Evolutionary conservation across 2,329 filamentous ascomycete genomes (phyloP).

Genomic region (Pseudovirgaria hyperparasitica): DNA sequence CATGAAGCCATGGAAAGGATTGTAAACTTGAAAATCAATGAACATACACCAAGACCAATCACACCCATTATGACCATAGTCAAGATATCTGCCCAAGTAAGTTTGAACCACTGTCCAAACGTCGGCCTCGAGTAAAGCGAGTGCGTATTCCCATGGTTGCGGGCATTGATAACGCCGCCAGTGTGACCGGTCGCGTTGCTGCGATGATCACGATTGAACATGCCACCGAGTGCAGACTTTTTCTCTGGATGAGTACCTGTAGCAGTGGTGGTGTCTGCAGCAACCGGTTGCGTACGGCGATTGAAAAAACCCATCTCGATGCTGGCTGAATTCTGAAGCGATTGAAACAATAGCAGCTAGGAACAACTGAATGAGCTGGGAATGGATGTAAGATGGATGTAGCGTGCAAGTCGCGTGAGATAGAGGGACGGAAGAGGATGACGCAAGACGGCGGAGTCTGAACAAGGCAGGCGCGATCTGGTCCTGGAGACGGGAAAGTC

Average conservation of each 20-base stretch:
- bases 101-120: slow-evolving; percentile 59
- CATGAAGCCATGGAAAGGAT: no score
- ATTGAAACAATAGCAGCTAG: no score
- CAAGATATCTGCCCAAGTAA: slow-evolving; percentile 53
- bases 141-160: slow-evolving; percentile 1
- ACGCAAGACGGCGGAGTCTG: no score
- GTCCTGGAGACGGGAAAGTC: no score
- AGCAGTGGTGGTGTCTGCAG: slow-evolving; percentile 22
- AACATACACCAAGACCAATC: slow-evolving; percentile 55
- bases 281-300: slow-evolving; percentile 18
- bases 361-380: no score
- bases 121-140: slow-evolving; percentile 29
- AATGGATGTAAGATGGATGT: no score
- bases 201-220: slow-evolving; percentile 10
- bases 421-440: no score
- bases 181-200: slow-evolving; percentile 8
- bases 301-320: slow-evolving; percentile 31
- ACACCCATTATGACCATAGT: slow-evolving; percentile 55
- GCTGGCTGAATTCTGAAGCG: no score
- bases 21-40: no score
- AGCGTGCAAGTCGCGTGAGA: no score
- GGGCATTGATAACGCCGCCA: slow-evolving; percentile 14
- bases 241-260: slow-evolving; percentile 14
- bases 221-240: slow-evolving; percentile 10
- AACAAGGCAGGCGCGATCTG: no score